phyloP scores from a whole-genome alignment of 345 rosid genomes.

The Raphanus raphanistrum region DNA sequence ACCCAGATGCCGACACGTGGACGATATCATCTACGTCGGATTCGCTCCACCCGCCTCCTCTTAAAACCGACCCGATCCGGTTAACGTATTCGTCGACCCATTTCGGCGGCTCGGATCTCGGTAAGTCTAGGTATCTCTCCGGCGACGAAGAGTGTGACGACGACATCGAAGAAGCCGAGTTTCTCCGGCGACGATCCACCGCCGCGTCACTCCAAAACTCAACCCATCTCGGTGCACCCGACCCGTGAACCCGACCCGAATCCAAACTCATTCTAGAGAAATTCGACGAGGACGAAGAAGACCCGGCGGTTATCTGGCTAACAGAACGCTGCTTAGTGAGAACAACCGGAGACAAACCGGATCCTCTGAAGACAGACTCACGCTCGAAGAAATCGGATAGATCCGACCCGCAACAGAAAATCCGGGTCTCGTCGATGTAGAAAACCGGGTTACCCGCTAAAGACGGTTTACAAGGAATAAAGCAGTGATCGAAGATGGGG shows the following conservation, averaged over 20 bases:
- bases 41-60: conserved; percentile 90
- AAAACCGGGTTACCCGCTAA: conserved; percentile 97
- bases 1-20: conserved; percentile 81
- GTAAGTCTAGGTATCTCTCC: conserved; percentile 67
- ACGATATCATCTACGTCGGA: conserved; percentile 73
- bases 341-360: conserved; percentile 46
- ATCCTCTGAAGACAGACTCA: conserved; percentile 62
- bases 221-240: conserved; percentile 83
- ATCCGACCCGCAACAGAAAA: conserved; percentile 94
- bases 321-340: conserved; percentile 65
- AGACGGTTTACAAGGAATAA: conserved; percentile 84
- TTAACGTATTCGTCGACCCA: conserved; percentile 82
- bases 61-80: conserved; percentile 77
- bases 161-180: conserved; percentile 49
- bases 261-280: conserved; percentile 68
- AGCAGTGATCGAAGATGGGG: conserved; percentile 90
- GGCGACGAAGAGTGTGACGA: conserved; percentile 73
- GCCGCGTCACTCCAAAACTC: conserved; percentile 97
- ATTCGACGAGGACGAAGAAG: conserved; percentile 38
- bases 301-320: conserved; percentile 61
- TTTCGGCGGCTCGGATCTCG: conserved; percentile 63
- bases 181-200: conserved; percentile 69
- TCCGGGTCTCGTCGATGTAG: conserved; percentile 78
- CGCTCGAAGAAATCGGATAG: conserved; percentile 89
- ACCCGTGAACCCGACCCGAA: conserved; percentile 44